These are phyloP conservation scores for Saccharomyces hybrid DNA, from an alignment of 1,139 yeast genomes.

Conservation along the genomic window DNA sequence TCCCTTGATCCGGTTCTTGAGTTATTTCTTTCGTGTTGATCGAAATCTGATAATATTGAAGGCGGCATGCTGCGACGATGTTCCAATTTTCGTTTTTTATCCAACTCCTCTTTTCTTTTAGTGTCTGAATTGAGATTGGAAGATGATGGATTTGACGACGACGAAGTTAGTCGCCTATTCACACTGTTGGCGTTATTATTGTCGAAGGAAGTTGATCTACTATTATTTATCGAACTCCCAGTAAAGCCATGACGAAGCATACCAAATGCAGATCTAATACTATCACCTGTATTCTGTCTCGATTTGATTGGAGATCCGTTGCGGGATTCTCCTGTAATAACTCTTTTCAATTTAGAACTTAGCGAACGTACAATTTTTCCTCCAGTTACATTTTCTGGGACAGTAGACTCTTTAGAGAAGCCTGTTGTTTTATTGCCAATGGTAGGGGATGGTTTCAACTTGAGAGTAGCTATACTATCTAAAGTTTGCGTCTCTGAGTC, in stretches of 20 bases:
- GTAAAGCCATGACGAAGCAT: conserved; percentile 16
- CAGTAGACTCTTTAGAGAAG: background rate
- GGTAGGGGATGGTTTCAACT: background rate
- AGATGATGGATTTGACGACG: background rate
- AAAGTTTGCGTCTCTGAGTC: conserved; percentile 25
- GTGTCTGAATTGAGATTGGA: background rate
- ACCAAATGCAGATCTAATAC: conserved; percentile 25
- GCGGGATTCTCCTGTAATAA: conserved; percentile 15
- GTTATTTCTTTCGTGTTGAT: conserved; percentile 6
- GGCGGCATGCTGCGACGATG: conserved; percentile 1
- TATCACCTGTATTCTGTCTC: conserved; percentile 22
- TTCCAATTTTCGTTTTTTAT: background rate
- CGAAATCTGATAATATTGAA: conserved; percentile 5
- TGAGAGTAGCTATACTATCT: conserved; percentile 5
- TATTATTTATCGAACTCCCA: conserved; percentile 5
- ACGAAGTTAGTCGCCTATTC: background rate
- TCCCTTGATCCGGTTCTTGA: conserved; percentile 2
- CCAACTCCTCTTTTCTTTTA: background rate
- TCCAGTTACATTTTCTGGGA: conserved; percentile 13
- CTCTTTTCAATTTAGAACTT: conserved; percentile 14
- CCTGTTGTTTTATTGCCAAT: background rate
- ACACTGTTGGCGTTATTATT: background rate
- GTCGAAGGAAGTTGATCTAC: conserved; percentile 7
- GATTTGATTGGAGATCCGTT: conserved; percentile 17
- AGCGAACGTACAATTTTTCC: conserved; percentile 14